phyloP scores from a whole-genome alignment of 1,284 basidiomycete species.

The Exobasidium cylindrosporum region DNA sequence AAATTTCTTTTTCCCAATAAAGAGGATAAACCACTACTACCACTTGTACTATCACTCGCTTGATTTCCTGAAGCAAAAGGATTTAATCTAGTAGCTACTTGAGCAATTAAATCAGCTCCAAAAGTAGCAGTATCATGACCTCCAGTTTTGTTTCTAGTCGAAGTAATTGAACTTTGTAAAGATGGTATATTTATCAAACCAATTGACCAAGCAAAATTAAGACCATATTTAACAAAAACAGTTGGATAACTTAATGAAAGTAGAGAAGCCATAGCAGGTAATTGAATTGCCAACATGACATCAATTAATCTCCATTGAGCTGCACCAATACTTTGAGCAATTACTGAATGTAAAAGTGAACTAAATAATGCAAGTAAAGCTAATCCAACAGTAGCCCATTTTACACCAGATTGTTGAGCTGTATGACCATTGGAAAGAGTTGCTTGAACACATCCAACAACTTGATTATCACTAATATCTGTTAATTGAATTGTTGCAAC shows the following conservation, averaged over 20 bases:
- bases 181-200: constrained; percentile 70
- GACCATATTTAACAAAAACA: constrained; percentile 72
- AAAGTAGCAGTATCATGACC: constrained; percentile 57
- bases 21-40: not conserved
- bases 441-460: constrained; percentile 84
- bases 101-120: constrained; percentile 28
- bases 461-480: constrained; percentile 66
- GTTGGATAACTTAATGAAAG: constrained; percentile 82
- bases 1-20: not conserved
- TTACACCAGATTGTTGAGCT: constrained; percentile 69
- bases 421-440: constrained; percentile 89
- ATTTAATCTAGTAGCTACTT: constrained; percentile 34
- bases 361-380: constrained; percentile 68
- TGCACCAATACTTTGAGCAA: constrained; percentile 54
- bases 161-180: constrained; percentile 75
- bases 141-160: constrained; percentile 76
- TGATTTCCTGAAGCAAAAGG: constrained; percentile 19
- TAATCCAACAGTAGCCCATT: constrained; percentile 73
- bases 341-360: constrained; percentile 66
- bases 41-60: constrained; percentile 9
- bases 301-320: constrained; percentile 69
- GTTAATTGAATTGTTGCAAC: constrained; percentile 76
- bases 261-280: constrained; percentile 71
- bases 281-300: constrained; percentile 75
- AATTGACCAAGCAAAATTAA: constrained; percentile 85